Conservation (phyloP, 306 rosid species). For the Sicyos edulis region DNA sequence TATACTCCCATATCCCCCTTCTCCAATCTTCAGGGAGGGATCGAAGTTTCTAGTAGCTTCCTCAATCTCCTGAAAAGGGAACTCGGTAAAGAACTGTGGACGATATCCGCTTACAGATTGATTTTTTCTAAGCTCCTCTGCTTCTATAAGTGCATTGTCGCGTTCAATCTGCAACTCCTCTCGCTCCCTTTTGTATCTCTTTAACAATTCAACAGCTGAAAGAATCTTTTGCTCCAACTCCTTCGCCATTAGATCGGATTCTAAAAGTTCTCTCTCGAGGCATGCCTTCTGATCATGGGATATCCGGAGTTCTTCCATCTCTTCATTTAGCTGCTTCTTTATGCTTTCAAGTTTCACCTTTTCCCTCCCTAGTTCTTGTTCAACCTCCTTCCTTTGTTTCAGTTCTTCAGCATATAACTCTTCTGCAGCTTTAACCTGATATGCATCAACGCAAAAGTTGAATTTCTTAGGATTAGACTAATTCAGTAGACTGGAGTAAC, state of each 20-base stretch:
- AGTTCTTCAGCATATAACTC: slow-evolving; percentile 40
- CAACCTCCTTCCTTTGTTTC: slow-evolving; percentile 54
- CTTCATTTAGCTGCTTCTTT: slow-evolving; percentile 39
- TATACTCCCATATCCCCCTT: slow-evolving; percentile 89
- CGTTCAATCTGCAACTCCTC: slow-evolving; percentile 53
- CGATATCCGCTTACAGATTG: slow-evolving; percentile 32
- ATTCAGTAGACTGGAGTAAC: not conserved
- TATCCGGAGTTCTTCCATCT: slow-evolving; percentile 44
- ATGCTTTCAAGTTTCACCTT: slow-evolving; percentile 38
- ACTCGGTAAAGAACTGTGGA: slow-evolving; percentile 54
- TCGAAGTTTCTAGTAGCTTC: slow-evolving; percentile 60
- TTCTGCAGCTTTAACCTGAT: slow-evolving; percentile 52
- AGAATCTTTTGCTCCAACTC: slow-evolving; percentile 50
- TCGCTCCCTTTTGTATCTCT: slow-evolving; percentile 48
- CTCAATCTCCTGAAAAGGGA: slow-evolving; percentile 51
- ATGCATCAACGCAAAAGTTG: not conserved
- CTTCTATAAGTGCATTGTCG: slow-evolving; percentile 57
- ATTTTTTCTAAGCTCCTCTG: slow-evolving; percentile 53
- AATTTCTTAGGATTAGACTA: not conserved
- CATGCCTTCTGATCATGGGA: slow-evolving; percentile 40
- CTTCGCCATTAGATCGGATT: slow-evolving; percentile 35
- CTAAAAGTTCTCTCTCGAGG: slow-evolving; percentile 48
- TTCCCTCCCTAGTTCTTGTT: slow-evolving; percentile 46
- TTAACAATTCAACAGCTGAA: slow-evolving; percentile 41
- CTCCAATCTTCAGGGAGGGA: slow-evolving; percentile 64